A percentile compares a stretch with the other conserved stretches of the same genome.
Evolutionary conservation across 108 stramenopile species (phyloP).

Genomic region (Cyclotella sp.): DNA sequence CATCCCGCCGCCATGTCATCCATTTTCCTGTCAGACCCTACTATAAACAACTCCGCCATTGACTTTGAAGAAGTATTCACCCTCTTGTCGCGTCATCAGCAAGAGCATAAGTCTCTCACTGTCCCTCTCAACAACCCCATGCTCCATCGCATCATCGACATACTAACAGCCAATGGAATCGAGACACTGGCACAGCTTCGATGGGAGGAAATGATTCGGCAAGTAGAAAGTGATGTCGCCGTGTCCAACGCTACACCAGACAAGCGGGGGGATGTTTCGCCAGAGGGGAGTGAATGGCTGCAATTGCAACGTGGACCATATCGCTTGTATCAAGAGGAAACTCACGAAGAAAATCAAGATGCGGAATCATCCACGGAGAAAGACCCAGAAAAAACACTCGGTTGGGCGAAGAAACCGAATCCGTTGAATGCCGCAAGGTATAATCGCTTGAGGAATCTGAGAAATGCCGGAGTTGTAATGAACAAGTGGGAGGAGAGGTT

Average conservation of each 20-base stretch:
- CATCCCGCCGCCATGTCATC: no score
- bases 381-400: not conserved
- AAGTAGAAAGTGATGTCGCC: no score
- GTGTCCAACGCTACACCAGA: no score
- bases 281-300: not conserved
- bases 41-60: not conserved
- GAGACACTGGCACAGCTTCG: not conserved
- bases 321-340: not conserved
- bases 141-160: conserved; percentile 5
- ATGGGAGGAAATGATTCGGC: not conserved
- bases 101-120: not conserved
- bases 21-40: not conserved
- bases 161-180: conserved; percentile 3
- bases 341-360: not conserved
- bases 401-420: not conserved
- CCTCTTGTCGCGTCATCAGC: conserved; percentile 6
- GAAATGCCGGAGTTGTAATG: conserved; percentile 7
- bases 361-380: not conserved
- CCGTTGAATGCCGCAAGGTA: not conserved
- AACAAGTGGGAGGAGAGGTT: conserved; percentile 10
- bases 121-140: not conserved
- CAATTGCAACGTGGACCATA: conserved; percentile 1
- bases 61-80: conserved; percentile 5
- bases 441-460: not conserved
- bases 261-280: no score